phyloP scores from a whole-genome alignment of 2,329 filamentous ascomycete genomes.

The Colletotrichum tamarilloi region DNA sequence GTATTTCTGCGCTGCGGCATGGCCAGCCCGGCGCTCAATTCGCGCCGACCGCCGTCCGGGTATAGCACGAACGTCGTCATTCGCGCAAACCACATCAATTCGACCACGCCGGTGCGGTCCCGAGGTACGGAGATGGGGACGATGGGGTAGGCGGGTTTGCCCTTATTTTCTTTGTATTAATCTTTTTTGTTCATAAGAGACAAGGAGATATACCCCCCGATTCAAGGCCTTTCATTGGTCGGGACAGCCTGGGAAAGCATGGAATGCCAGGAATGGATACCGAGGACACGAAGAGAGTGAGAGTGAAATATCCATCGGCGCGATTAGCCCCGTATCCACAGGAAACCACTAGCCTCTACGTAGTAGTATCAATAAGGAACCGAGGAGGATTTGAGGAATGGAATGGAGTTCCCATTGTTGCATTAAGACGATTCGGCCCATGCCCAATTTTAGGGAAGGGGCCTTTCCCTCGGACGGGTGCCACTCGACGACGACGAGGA shows the following conservation, averaged over 20 bases:
- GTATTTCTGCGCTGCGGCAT: not conserved
- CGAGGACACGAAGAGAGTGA: not conserved
- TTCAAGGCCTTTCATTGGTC: not conserved
- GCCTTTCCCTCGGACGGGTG: not conserved
- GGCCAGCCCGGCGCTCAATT: not conserved
- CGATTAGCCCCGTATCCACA: not conserved
- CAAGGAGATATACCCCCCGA: not conserved
- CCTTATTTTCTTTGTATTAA: not conserved
- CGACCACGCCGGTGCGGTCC: slow-evolving; percentile 1
- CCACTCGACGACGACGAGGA: not conserved
- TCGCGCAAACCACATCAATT: not conserved
- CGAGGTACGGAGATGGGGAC: not conserved
- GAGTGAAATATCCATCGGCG: not conserved
- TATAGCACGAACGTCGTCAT: not conserved
- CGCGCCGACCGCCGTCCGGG: not conserved
- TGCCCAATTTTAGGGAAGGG: not conserved
- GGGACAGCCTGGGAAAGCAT: not conserved
- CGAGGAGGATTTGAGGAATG: not conserved
- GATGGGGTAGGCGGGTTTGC: not conserved
- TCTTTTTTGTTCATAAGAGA: not conserved
- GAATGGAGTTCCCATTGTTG: not conserved
- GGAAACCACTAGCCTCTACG: not conserved
- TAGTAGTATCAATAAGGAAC: not conserved
- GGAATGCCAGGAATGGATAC: not conserved
- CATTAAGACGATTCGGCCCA: not conserved